Base-by-base conservation (phyloP, 2,329 filamentous ascomycete genomes). In the Botrytis aclada region DNA sequence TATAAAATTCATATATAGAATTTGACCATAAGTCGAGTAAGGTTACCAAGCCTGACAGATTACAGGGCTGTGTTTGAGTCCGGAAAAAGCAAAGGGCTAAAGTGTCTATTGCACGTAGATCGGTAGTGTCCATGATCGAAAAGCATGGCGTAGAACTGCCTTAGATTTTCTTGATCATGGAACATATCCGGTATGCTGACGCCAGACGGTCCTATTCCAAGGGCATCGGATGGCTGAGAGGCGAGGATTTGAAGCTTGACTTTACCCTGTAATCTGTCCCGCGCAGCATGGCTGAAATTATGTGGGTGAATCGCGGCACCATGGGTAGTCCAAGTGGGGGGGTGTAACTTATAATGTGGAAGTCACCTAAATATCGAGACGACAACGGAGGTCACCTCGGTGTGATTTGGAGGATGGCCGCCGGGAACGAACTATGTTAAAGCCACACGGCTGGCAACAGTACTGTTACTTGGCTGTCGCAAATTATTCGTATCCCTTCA, bases 241-340 rank as follows among this genome's bases (percentile, higher is more conserved):
- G 61, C 61, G 45, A 66, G 45, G 45, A 54, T 66, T 39, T 39
- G 45, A 34, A 65, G 64, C 64, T 66, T 66, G 64, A 29, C 41
- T 14, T 54, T 54, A n/a, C 64, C 47, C 39, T 66, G 64, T 22
- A 18, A 39, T 66, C 22, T 67, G 25, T 67, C 64, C 64, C 64
- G 64, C 64, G 47, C 64, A 56, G 64, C 22, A 39, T 66, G 32
- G 45, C 64, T 54, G 45, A 66, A 54, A 37, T 39, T 39, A 54
- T 66, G 64, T 66, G 64, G 64, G 34, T 66, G 64, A 66, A 66
- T 66, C 64, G 43, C 63, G 63, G 43, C 60, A 63, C 61, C 63
- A 66, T 66, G 64, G 47, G 25, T 41, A n/a, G 64, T 56, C 25
- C 16, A 32, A 67, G 64, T 54, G 64, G 64, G 64, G 64, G 32